A percentile compares a stretch with the other conserved stretches of the same genome.
These are phyloP conservation scores for Globisporangium megalacanthum DNA, from an alignment of 352 stramenopile species.

Conservation along the genomic window DNA sequence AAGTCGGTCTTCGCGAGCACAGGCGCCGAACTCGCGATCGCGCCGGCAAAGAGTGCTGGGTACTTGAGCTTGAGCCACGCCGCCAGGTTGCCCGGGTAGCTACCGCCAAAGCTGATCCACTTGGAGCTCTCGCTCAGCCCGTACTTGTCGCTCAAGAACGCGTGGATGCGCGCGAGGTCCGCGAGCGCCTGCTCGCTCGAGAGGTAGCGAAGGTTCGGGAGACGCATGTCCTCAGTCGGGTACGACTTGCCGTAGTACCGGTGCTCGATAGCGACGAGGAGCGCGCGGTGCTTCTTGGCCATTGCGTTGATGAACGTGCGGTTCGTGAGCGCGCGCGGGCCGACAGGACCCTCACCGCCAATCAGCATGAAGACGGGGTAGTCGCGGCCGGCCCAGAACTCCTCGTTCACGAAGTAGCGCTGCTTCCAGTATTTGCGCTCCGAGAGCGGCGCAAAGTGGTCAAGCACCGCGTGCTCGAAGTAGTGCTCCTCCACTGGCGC, in stretches of 20 bases:
- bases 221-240: slow-evolving; percentile 74
- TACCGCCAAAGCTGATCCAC: slow-evolving; percentile 94
- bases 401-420: slow-evolving; percentile 88
- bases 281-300: slow-evolving; percentile 63
- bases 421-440: slow-evolving; percentile 73
- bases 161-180: slow-evolving; percentile 89
- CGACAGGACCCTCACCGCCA: slow-evolving; percentile 59
- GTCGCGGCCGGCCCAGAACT: slow-evolving; percentile 72
- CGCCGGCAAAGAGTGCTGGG: slow-evolving; percentile 88
- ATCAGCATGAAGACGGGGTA: slow-evolving; percentile 90
- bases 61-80: slow-evolving; percentile 93
- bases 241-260: slow-evolving; percentile 95
- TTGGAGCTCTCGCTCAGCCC: slow-evolving; percentile 42
- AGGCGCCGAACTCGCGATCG: slow-evolving; percentile 89
- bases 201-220: slow-evolving; percentile 83
- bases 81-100: slow-evolving; percentile 93
- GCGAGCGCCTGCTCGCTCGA: slow-evolving; percentile 87
- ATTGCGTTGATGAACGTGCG: slow-evolving; percentile 74
- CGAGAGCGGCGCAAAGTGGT: slow-evolving; percentile 64
- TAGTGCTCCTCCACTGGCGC: slow-evolving; percentile 40
- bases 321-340: slow-evolving; percentile 53
- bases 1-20: slow-evolving; percentile 83
- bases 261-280: slow-evolving; percentile 92
- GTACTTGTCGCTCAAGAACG: slow-evolving; percentile 65
- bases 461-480: slow-evolving; percentile 53